Evolutionary conservation across 192 early-diverging fungal species (phyloP), one percentile per base, ranked within the genome.

Genomic region (Mortierella claussenii): DNA sequence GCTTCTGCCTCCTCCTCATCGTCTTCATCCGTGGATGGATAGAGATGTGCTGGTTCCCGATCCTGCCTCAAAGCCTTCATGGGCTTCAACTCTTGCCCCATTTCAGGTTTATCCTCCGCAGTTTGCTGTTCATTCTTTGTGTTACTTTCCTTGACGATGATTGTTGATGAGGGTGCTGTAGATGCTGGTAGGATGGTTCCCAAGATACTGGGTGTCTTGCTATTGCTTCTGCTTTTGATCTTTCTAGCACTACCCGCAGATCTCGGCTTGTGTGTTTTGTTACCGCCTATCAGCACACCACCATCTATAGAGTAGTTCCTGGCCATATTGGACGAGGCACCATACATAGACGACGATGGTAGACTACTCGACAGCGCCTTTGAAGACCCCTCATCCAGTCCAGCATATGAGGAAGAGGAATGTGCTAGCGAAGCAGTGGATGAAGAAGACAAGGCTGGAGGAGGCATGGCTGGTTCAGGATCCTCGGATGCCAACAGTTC

Each of bases 401-500:
- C 49, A 32, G 37, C 13, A 40, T 13, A 13, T 40, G 37, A 40
- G 13, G 7, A 40, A 40, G 37, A 40, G 37, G n/a, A 40, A 7
- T 8, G 55, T 21, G 24, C 24, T 46, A 17, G 13, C 28, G 21
- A n/a, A n/a, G n/a, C n/a, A n/a, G n/a, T n/a, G n/a, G n/a, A n/a
- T n/a, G n/a, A n/a, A n/a, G 44, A 54, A 12, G 49, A 20, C 10
- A 54, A 46, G 12, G 65, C 26, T 15, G 26, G 33, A 8, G 69
- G 60, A 12, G 60, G 60, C 23, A 33, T n/a, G 1, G 50, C 42
- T 3, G 44, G 24, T 4, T 52, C 55, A 28, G 48, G 21, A 21
- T 33, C 57, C 10, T 65, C 59, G 0, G 64, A 60, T 2, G 64
- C 65, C 37, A 76, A 46, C 0, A 76, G 59, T 31, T 76, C 73